These are phyloP conservation scores for Amanita fuliginea DNA, from an alignment of 768 basidiomycete genomes.

Conservation along the genomic window DNA sequence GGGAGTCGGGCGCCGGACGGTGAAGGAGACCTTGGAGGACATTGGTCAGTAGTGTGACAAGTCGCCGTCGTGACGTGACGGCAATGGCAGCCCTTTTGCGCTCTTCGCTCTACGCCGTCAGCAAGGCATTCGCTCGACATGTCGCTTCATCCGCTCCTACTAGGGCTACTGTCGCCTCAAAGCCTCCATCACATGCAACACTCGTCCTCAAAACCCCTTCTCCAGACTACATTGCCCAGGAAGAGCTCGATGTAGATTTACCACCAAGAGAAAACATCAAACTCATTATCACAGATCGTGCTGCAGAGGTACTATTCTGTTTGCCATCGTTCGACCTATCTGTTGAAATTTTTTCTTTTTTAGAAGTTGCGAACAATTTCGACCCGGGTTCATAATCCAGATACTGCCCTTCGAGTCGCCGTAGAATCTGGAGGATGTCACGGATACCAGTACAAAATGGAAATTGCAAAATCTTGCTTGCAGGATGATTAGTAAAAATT, in stretches of 20 bases:
- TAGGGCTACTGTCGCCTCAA: slow-evolving; percentile 26
- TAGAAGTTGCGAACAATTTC: slow-evolving; percentile 76
- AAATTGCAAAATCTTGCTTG: slow-evolving; percentile 48
- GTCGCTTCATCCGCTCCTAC: slow-evolving; percentile 1
- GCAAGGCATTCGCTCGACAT: neutral
- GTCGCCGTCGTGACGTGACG: neutral
- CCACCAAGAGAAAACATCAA: slow-evolving; percentile 40
- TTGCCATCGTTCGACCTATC: neutral
- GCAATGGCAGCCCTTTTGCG: neutral
- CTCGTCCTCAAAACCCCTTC: slow-evolving; percentile 41
- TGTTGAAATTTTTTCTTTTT: neutral
- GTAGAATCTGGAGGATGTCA: slow-evolving; percentile 96
- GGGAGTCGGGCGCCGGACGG: slow-evolving; percentile 70
- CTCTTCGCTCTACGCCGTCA: neutral
- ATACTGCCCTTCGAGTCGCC: slow-evolving; percentile 65
- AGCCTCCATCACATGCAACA: slow-evolving; percentile 36
- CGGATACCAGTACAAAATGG: slow-evolving; percentile 94
- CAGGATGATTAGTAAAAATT: slow-evolving; percentile 78
- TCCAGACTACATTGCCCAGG: slow-evolving; percentile 38
- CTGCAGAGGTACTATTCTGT: slow-evolving; percentile 49
- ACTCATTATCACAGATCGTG: slow-evolving; percentile 57
- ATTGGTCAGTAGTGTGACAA: neutral
- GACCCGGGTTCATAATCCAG: slow-evolving; percentile 44
- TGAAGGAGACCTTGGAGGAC: slow-evolving; percentile 60
- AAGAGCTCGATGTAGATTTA: slow-evolving; percentile 55